A percentile compares a stretch with the other conserved stretches of the same genome.
These are phyloP conservation scores for Byssothecium circinans DNA, from an alignment of 2,329 filamentous ascomycete genomes.

Conservation along the genomic window DNA sequence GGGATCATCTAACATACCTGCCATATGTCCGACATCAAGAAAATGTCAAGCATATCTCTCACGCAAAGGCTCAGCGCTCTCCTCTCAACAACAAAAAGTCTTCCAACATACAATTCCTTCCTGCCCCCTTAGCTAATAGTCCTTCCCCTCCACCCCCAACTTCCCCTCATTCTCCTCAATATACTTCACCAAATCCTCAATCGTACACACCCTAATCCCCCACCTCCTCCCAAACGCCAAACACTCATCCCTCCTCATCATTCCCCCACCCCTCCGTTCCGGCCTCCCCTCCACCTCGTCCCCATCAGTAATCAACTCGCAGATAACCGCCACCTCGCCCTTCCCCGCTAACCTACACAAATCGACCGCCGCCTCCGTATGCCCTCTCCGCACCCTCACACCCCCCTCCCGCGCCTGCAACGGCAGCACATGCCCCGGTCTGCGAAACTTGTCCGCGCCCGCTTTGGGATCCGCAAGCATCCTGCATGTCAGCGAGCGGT, in stretches of 20 bases:
- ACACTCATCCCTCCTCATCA: conserved; percentile 90
- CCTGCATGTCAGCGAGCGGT: conserved; percentile 80
- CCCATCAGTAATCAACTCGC: conserved; percentile 88
- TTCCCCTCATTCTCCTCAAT: conserved; percentile 73
- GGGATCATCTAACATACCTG: too few species aligned
- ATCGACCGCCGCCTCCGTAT: conserved; percentile 93
- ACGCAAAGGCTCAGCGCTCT: too few species aligned
- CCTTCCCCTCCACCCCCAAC: conserved; percentile 19
- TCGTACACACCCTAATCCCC: conserved; percentile 92
- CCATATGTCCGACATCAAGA: too few species aligned
- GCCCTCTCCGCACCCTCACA: conserved; percentile 75
- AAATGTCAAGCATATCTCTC: too few species aligned
- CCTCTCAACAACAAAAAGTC: too few species aligned
- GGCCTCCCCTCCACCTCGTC: conserved; percentile 66
- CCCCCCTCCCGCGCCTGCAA: conserved; percentile 78
- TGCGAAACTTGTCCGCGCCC: conserved; percentile 65
- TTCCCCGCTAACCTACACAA: conserved; percentile 82
- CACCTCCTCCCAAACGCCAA: conserved; percentile 84
- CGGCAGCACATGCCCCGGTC: conserved; percentile 90
- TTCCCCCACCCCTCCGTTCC: conserved; percentile 69
- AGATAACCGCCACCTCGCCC: conserved; percentile 75
- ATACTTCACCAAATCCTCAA: conserved; percentile 82
- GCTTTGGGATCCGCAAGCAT: conserved; percentile 67
- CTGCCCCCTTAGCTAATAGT: conserved; percentile 3
- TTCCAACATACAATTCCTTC: too few species aligned